phyloP scores from a whole-genome alignment of 148 eudicot species.

The Amaranthus hypochondriacus region DNA sequence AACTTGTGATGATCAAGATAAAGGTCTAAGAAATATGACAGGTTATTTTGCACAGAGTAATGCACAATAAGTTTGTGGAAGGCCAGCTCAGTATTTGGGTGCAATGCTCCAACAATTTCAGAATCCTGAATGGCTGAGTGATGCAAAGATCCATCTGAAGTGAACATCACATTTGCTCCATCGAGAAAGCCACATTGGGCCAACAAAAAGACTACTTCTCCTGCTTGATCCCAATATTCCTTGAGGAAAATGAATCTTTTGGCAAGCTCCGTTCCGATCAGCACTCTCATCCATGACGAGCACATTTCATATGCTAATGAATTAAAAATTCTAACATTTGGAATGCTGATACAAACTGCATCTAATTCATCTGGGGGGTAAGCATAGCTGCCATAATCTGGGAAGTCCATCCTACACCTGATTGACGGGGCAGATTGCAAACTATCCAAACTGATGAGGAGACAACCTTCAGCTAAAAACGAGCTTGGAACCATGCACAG shows the following conservation, averaged over 20 bases:
- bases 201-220: constrained; percentile 61
- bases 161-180: constrained; percentile 22
- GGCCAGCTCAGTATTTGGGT: constrained; percentile 47
- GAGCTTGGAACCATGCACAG: constrained; percentile 62
- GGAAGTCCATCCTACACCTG: constrained; percentile 36
- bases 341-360: constrained; percentile 63
- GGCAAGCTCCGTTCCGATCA: constrained; percentile 71
- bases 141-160: constrained; percentile 34
- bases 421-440: constrained; percentile 43
- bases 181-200: constrained; percentile 72
- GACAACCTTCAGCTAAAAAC: constrained; percentile 45
- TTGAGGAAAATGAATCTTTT: constrained; percentile 63
- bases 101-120: constrained; percentile 25
- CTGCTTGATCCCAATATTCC: constrained; percentile 74
- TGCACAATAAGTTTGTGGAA: constrained; percentile 70
- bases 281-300: constrained; percentile 75
- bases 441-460: constrained; percentile 70
- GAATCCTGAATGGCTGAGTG: constrained; percentile 36
- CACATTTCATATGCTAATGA: constrained; percentile 46
- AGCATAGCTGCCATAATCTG: constrained; percentile 45
- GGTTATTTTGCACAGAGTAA: constrained; percentile 57
- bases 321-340: constrained; percentile 50
- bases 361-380: constrained; percentile 67
- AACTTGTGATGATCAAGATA: constrained; percentile 87
- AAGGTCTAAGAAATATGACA: constrained; percentile 82